A percentile compares a stretch with the other conserved stretches of the same genome.
Evolutionary conservation across 768 basidiomycete species (phyloP).

Genomic region (Pulveroboletus sp.): DNA sequence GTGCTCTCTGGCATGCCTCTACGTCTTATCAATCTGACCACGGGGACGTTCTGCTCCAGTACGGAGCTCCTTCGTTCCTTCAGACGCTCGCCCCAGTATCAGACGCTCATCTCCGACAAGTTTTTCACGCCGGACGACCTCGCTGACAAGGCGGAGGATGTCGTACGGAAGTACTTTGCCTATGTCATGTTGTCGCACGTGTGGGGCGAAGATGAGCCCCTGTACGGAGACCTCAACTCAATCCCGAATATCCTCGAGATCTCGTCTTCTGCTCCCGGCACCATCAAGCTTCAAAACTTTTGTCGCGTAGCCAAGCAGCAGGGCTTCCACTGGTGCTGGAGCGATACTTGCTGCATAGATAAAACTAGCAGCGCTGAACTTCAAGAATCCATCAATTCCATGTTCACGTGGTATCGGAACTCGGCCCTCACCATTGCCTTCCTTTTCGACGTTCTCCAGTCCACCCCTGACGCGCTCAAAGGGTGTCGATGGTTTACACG

Average conservation of each 20-base stretch:
- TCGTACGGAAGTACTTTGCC: conserved; percentile 21
- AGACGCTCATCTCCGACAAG: conserved; percentile 11
- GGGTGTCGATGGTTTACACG: conserved; percentile 24
- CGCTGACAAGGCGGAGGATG: conserved; percentile 12
- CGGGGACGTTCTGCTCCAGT: conserved; percentile 18
- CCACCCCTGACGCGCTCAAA: conserved; percentile 12
- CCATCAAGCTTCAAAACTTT: conserved; percentile 20
- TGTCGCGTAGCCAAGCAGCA: conserved; percentile 18
- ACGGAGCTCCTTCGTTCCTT: conserved; percentile 16
- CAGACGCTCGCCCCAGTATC: conserved; percentile 12
- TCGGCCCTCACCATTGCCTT: conserved; percentile 31
- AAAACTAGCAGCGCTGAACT: conserved; percentile 29
- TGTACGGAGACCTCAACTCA: conserved; percentile 17
- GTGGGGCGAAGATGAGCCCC: conserved; percentile 26
- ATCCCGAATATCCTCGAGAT: conserved; percentile 17
- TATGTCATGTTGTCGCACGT: conserved; percentile 29
- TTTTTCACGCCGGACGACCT: conserved; percentile 4
- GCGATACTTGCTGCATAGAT: conserved; percentile 31
- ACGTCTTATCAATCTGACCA: conserved; percentile 19
- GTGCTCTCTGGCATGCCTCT: conserved; percentile 21
- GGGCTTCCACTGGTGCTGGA: conserved; percentile 26
- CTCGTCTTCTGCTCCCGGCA: conserved; percentile 14
- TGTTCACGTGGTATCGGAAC: conserved; percentile 33
- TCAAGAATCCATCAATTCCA: conserved; percentile 30
- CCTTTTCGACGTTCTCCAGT: conserved; percentile 18